These are phyloP conservation scores for Trichoderma sp. DNA, from an alignment of 2,329 filamentous ascomycete genomes.

Conservation along the genomic window DNA sequence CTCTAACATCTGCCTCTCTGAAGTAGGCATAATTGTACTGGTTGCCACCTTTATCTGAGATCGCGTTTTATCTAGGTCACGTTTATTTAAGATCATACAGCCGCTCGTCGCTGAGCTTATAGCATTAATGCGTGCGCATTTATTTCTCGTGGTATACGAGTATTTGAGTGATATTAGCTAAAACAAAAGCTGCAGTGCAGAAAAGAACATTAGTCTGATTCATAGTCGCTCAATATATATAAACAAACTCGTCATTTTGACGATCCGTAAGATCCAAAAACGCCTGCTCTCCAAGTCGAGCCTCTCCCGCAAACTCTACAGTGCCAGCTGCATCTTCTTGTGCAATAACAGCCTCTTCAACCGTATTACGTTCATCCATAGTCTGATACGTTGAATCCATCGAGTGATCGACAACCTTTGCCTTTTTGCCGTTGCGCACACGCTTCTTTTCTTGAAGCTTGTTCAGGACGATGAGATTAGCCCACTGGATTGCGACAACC, in stretches of 20 bases:
- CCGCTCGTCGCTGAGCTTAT: background rate
- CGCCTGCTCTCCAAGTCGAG: slow-evolving; percentile 53
- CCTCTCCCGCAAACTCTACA: background rate
- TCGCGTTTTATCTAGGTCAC: background rate
- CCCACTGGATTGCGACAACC: slow-evolving; percentile 54
- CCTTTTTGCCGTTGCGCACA: slow-evolving; percentile 61
- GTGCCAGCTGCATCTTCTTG: background rate
- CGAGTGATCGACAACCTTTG: slow-evolving; percentile 45
- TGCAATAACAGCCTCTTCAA: background rate
- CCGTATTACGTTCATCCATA: background rate
- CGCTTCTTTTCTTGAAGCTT: slow-evolving; percentile 55
- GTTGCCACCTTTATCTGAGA: background rate
- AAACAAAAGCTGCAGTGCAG: background rate
- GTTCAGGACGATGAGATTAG: slow-evolving; percentile 58
- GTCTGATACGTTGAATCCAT: background rate
- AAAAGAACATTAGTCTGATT: background rate
- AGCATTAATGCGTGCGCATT: background rate
- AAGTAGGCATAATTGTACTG: background rate
- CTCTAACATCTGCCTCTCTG: background rate
- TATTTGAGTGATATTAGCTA: background rate
- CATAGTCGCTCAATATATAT: slow-evolving; percentile 49
- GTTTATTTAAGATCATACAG: background rate
- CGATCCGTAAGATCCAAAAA: slow-evolving; percentile 64
- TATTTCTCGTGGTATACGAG: background rate
- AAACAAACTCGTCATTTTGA: slow-evolving; percentile 69